Conservation (phyloP, 139 green algal genomes). For the Picochlorum sp. region DNA sequence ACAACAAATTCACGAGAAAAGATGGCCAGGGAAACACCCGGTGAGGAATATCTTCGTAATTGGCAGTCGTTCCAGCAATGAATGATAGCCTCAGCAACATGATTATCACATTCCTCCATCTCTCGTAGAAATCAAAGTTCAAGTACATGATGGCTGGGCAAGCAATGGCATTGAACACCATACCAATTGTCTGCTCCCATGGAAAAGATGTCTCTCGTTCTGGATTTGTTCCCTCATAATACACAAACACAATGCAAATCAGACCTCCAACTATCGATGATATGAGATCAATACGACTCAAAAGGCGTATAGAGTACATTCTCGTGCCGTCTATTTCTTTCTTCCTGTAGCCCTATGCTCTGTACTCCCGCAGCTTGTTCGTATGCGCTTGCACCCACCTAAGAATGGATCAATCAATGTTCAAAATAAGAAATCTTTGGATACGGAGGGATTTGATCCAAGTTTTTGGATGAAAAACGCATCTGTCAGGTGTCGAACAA, state of each 20-base stretch:
- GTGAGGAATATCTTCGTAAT: slow-evolving; percentile 8
- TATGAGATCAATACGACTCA: slow-evolving; percentile 1
- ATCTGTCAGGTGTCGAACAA: too few species aligned
- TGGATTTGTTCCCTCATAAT: not conserved
- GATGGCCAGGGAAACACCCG: not conserved
- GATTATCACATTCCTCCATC: not conserved
- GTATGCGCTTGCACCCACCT: too few species aligned
- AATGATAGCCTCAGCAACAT: slow-evolving; percentile 2
- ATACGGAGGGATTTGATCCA: too few species aligned
- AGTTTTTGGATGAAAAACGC: too few species aligned
- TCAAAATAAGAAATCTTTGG: too few species aligned
- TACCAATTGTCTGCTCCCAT: slow-evolving; percentile 8
- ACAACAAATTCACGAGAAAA: slow-evolving; percentile 9
- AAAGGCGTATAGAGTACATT: not conserved
- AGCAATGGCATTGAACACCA: slow-evolving; percentile 2
- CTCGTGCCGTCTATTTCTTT: too few species aligned
- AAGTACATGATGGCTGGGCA: slow-evolving; percentile 1
- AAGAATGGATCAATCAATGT: too few species aligned
- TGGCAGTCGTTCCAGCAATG: not conserved
- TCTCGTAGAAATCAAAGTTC: slow-evolving; percentile 1
- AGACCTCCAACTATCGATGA: slow-evolving; percentile 3
- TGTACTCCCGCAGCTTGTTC: too few species aligned
- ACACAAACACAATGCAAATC: slow-evolving; percentile 5
- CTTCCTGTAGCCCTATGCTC: too few species aligned
- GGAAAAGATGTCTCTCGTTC: not conserved